Percentiles rank a stretch among this genome's conserved stretches.
Evolutionary conservation across 345 rosid species (phyloP).

Genomic region (Citrus unshiu): DNA sequence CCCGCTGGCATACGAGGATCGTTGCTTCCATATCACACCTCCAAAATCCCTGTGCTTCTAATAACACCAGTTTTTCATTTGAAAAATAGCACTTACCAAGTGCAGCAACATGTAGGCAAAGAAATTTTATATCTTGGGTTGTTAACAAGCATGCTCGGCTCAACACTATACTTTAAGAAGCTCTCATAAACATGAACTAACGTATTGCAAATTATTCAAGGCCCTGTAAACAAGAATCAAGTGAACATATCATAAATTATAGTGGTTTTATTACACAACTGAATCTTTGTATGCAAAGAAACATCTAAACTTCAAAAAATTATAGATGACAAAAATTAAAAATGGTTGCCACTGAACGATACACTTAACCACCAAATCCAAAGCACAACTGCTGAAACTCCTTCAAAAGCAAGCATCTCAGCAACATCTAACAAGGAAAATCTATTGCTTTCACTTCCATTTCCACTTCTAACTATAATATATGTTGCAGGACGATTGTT

Average conservation of each 20-base stretch:
- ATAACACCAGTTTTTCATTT: no score
- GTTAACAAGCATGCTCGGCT: not conserved
- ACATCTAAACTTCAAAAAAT: conserved; percentile 11
- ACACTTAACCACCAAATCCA: not conserved
- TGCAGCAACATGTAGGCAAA: no score
- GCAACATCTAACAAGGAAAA: conserved; percentile 10
- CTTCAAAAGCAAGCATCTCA: conserved; percentile 6
- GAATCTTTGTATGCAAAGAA: conserved; percentile 6
- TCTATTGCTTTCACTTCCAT: conserved; percentile 11
- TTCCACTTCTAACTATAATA: conserved; percentile 9
- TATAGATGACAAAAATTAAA: conserved; percentile 1
- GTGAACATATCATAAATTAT: conserved; percentile 6
- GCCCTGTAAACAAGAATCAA: not conserved
- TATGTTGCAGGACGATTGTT: not conserved
- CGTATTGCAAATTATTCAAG: not conserved
- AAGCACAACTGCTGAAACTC: conserved; percentile 12
- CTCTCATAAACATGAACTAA: not conserved
- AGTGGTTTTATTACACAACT: conserved; percentile 4
- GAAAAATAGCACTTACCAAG: no score
- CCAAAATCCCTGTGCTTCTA: no score
- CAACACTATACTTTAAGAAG: not conserved
- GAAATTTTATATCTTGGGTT: no score
- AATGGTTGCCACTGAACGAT: conserved; percentile 1
- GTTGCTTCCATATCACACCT: no score
- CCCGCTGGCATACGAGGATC: no score